Conservation (phyloP, 192 early-diverging fungal genomes). For the Gamsiella multidivaricata region DNA sequence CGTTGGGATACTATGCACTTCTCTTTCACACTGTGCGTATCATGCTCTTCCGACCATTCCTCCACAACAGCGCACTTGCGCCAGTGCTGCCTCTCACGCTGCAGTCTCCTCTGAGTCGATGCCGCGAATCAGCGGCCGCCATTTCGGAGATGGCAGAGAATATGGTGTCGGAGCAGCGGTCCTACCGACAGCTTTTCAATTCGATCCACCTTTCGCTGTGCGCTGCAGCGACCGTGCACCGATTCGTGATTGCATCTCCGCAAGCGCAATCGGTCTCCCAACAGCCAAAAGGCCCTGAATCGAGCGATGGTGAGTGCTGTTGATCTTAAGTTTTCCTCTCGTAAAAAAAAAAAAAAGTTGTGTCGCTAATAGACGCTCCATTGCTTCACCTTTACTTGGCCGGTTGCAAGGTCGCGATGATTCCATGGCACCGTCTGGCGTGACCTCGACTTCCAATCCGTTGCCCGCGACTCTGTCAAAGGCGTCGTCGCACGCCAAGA, state of each 20-base stretch:
- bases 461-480: slow-evolving; percentile 19
- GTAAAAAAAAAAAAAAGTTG: no score
- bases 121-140: slow-evolving; percentile 41
- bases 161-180: slow-evolving; percentile 33
- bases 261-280: background rate
- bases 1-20: slow-evolving; percentile 25
- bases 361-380: no score
- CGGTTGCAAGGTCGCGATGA: background rate
- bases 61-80: slow-evolving; percentile 27
- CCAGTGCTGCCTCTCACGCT: slow-evolving; percentile 32
- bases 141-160: slow-evolving; percentile 50
- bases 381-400: no score
- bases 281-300: background rate
- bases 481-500: slow-evolving; percentile 6
- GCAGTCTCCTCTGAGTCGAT: slow-evolving; percentile 30
- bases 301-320: slow-evolving; percentile 6
- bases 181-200: slow-evolving; percentile 45
- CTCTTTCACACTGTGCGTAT: slow-evolving; percentile 43
- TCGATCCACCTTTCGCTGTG: slow-evolving; percentile 43
- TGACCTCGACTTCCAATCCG: background rate
- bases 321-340: no score
- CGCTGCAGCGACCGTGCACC: slow-evolving; percentile 41
- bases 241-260: slow-evolving; percentile 33
- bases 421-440: background rate
- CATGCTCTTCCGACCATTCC: slow-evolving; percentile 45